Base-by-base conservation (phyloP, 2,329 filamentous ascomycete genomes). In the Endocalyx cinctus region DNA sequence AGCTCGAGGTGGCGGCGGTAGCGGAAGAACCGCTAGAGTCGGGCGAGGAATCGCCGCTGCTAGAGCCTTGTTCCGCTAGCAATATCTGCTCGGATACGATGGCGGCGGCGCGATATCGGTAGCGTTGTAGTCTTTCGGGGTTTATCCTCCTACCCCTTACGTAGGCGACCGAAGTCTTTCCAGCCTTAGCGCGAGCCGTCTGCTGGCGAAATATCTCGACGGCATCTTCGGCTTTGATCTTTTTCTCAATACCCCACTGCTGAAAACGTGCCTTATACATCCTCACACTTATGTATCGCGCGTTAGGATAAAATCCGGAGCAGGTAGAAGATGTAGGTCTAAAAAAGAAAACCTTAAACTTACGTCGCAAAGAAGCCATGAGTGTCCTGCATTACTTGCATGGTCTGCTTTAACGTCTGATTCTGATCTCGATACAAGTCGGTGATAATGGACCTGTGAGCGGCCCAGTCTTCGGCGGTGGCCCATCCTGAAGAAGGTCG, bases 331-430 rank as follows among this genome's bases (percentile, higher is more conserved):
- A 28, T 12, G 19, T 13, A 27, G 19, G 26, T 16, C 15, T 18
- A 19, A n/a, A 20, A 13, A 25, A 27, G 23, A 14, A 13, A 12
- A 17, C 19, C 17, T 12, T 31, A 23, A 5, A 48, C 52, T 48
- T 37, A 55, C 52, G 49, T 55, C 27, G 70, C 23, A 30, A 72
- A 79, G 42, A 80, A 84, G 46, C 57, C 92, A 32, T 55, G 38
- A 12, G 45, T 38, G 22, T 54, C 47, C 32, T 50, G 46, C 51
- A 55, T 55, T 14, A 53, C 26, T 28, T 41, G 40, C 45, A 51
- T 55, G 8, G 50, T 53, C 34, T 53, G 47, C 35, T 50, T 53
- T 33, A 55, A 43, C 6, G 51, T 55, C 42, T 48, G 52, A 23
- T 55, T 55, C 19, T 53, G 41, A 30, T 53, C 51, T 27, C 46